These are phyloP conservation scores for Zygosaccharomyces pseudobailii DNA, from an alignment of 1,139 yeast species.

Conservation along the genomic window DNA sequence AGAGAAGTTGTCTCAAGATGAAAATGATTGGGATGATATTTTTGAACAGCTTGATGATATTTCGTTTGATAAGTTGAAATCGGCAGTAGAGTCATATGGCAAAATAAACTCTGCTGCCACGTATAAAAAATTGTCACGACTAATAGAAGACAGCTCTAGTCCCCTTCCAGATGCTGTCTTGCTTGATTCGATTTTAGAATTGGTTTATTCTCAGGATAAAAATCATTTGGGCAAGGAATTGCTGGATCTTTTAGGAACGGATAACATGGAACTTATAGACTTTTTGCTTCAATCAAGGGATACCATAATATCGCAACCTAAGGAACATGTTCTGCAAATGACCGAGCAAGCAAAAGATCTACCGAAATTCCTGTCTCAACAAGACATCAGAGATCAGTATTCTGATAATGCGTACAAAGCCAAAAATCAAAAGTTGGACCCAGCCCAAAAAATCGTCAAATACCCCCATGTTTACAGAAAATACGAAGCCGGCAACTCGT, in stretches of 20 bases:
- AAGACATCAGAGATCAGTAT: slow-evolving; percentile 55
- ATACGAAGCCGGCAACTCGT: slow-evolving; percentile 59
- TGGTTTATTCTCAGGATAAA: slow-evolving; percentile 30
- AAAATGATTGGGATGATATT: slow-evolving; percentile 36
- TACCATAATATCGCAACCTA: slow-evolving; percentile 29
- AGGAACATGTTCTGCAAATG: slow-evolving; percentile 18
- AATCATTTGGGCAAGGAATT: slow-evolving; percentile 55
- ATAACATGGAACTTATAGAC: slow-evolving; percentile 73
- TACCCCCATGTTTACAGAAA: slow-evolving; percentile 88
- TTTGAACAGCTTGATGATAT: slow-evolving; percentile 38
- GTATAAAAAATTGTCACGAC: slow-evolving; percentile 36
- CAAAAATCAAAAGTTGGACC: slow-evolving; percentile 47
- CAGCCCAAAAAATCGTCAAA: slow-evolving; percentile 44
- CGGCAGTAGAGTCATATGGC: slow-evolving; percentile 27
- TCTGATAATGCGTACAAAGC: slow-evolving; percentile 50
- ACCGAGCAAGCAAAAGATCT: slow-evolving; percentile 13
- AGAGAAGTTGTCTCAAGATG: slow-evolving; percentile 31
- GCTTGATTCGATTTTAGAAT: slow-evolving; percentile 27
- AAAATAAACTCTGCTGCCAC: slow-evolving; percentile 34
- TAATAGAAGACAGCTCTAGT: slow-evolving; percentile 20
- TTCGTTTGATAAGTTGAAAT: slow-evolving; percentile 31
- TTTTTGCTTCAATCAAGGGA: slow-evolving; percentile 53
- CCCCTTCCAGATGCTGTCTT: slow-evolving; percentile 26
- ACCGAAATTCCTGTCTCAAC: slow-evolving; percentile 45
- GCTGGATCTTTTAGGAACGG: slow-evolving; percentile 80